Conservation (phyloP, 352 stramenopile genomes). For the Phytophthora sansomeana region DNA sequence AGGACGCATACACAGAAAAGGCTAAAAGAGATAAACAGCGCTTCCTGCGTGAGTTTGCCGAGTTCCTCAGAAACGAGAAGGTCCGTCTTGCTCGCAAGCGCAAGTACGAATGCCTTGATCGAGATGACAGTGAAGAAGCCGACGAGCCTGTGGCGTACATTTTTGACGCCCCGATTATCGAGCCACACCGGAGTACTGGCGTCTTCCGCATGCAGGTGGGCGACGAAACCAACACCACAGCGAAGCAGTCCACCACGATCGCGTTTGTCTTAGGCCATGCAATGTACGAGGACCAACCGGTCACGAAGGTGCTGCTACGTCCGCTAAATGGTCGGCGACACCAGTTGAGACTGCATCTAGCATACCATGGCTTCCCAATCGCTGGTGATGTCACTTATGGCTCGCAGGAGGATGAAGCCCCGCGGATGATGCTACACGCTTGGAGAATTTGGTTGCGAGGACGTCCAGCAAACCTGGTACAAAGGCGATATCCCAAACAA, state of each 20-base stretch:
- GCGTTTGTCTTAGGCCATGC: conserved; percentile 81
- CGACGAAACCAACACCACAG: conserved; percentile 34
- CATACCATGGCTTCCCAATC: conserved; percentile 80
- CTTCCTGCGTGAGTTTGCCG: conserved; percentile 55
- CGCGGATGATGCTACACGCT: conserved; percentile 88
- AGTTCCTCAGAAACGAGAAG: conserved; percentile 67
- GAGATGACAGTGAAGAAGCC: conserved; percentile 22
- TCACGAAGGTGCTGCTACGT: conserved; percentile 87
- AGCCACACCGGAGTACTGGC: conserved; percentile 54
- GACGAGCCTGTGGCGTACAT: conserved; percentile 76
- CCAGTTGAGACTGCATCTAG: conserved; percentile 84
- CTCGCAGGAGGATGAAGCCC: conserved; percentile 59
- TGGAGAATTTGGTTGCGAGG: conserved; percentile 83
- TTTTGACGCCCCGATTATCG: conserved; percentile 78
- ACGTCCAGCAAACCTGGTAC: conserved; percentile 48
- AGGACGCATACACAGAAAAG: conserved; percentile 55
- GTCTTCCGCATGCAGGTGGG: conserved; percentile 80
- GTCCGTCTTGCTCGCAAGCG: conserved; percentile 50
- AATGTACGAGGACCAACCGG: conserved; percentile 53
- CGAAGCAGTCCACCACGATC: conserved; percentile 74
- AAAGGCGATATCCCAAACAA: not conserved
- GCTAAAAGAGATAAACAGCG: conserved; percentile 57
- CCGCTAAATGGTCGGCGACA: conserved; percentile 84
- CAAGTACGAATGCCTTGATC: conserved; percentile 57
- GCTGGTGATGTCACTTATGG: conserved; percentile 82